Evolutionary conservation across 106 monocot species (phyloP).

Genomic region (Acorus calamus): DNA sequence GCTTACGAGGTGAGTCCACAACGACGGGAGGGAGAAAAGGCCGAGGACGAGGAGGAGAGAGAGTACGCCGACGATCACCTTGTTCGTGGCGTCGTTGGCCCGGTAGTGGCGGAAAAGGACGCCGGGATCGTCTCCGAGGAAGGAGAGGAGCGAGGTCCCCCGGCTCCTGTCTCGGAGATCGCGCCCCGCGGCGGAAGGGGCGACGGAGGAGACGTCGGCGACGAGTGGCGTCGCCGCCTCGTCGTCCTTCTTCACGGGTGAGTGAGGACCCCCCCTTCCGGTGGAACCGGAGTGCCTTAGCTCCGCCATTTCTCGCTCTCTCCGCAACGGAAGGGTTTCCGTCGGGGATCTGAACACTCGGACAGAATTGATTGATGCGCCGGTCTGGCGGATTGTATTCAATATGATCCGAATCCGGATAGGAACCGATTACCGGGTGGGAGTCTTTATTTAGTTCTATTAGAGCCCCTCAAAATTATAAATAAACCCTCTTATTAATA

Average conservation of each 20-base stretch:
- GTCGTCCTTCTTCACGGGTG: conserved; percentile 25
- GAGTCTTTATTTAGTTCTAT: too few species aligned
- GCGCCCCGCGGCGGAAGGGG: conserved; percentile 1
- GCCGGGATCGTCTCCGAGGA: neutral
- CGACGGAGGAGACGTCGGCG: conserved; percentile 1
- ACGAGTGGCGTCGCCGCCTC: conserved; percentile 13
- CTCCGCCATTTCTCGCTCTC: conserved; percentile 33
- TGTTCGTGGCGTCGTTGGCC: neutral
- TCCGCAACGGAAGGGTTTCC: too few species aligned
- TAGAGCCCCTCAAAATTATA: too few species aligned
- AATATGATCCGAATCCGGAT: too few species aligned
- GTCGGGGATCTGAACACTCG: too few species aligned
- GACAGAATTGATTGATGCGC: too few species aligned
- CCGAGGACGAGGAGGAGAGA: conserved; percentile 22
- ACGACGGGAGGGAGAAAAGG: conserved; percentile 29
- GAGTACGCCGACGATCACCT: conserved; percentile 26
- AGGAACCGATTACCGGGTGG: too few species aligned
- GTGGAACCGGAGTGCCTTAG: conserved; percentile 42
- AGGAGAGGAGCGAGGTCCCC: conserved; percentile 8
- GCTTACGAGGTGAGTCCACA: conserved; percentile 62
- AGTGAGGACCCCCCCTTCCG: conserved; percentile 18
- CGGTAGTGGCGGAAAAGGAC: too few species aligned
- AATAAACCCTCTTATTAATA: too few species aligned
- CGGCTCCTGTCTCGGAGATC: conserved; percentile 2
- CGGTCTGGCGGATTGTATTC: too few species aligned